phyloP scores from a whole-genome alignment of 805 yeast species.

The Saturnispora serradocipensis region DNA sequence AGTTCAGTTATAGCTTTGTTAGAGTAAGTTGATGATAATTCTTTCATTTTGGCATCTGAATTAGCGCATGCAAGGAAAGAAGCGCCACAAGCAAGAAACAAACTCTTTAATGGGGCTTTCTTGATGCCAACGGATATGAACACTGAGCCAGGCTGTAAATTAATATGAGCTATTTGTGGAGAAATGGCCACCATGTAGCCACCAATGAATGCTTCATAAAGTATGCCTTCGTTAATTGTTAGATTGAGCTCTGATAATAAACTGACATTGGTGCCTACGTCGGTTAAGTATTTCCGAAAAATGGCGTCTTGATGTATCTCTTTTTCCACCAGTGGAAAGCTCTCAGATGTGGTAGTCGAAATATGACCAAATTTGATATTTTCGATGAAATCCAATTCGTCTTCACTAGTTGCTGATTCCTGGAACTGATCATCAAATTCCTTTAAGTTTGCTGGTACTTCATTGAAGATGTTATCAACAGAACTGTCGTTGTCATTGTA shows the following conservation, averaged over 20 bases:
- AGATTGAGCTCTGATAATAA: conserved; percentile 16
- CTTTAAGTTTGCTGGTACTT: not conserved
- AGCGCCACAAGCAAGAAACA: conserved; percentile 36
- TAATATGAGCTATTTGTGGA: conserved; percentile 34
- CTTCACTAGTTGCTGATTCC: not conserved
- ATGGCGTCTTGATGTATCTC: conserved; percentile 18
- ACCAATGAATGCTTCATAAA: conserved; percentile 30
- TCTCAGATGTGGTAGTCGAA: not conserved
- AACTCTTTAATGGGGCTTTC: conserved; percentile 25
- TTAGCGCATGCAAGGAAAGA: conserved; percentile 26
- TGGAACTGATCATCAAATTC: not conserved
- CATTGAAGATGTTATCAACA: not conserved
- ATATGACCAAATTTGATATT: not conserved
- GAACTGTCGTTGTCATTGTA: not conserved
- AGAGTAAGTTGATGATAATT: conserved; percentile 19
- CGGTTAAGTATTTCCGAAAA: conserved; percentile 16
- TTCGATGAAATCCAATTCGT: not conserved
- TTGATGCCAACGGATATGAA: conserved; percentile 30
- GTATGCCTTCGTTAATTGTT: conserved; percentile 14
- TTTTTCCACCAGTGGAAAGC: not conserved
- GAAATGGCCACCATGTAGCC: conserved; percentile 34
- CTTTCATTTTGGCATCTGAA: conserved; percentile 15
- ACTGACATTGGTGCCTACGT: conserved; percentile 13
- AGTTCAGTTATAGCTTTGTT: conserved; percentile 14
- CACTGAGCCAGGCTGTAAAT: conserved; percentile 32